A percentile compares a stretch with the other conserved stretches of the same genome.
Evolutionary conservation across 202 grass and related monocot species (phyloP).

Genomic region (Schoenoplectus triqueter): DNA sequence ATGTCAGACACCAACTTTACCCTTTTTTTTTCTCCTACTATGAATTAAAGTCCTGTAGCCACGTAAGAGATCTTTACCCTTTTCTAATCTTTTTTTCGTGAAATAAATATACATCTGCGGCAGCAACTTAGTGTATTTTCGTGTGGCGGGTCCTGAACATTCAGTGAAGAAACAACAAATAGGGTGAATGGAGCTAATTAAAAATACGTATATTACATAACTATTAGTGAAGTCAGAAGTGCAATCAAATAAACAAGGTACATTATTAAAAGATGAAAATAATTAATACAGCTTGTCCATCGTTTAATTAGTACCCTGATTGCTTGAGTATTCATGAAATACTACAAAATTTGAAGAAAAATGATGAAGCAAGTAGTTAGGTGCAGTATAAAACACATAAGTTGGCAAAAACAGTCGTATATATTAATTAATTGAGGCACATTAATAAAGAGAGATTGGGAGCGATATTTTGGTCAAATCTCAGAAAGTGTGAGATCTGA

Average conservation of each 20-base stretch:
- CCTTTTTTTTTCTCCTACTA: neutral
- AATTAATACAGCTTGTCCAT: neutral
- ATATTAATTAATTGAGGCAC: neutral
- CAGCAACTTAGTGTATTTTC: neutral
- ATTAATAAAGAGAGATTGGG: neutral
- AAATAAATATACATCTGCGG: neutral
- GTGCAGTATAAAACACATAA: neutral
- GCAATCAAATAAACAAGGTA: neutral
- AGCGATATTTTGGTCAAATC: neutral
- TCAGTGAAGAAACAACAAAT: neutral
- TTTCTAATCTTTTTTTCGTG: neutral
- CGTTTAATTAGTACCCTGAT: neutral
- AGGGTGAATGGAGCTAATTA: neutral
- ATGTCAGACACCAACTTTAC: constrained; percentile 28
- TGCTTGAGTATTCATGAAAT: neutral
- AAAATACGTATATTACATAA: neutral
- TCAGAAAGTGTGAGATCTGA: neutral
- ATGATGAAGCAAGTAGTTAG: constrained; percentile 3
- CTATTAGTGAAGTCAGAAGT: neutral
- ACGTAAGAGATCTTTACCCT: neutral
- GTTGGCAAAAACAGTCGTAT: neutral
- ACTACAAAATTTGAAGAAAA: neutral
- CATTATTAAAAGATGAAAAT: neutral
- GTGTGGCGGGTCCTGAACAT: neutral
- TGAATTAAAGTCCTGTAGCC: neutral